Percentiles rank a stretch among this genome's conserved stretches.
These are phyloP conservation scores for Verticillium nonalfalfae DNA, from an alignment of 2,329 filamentous ascomycete species.

Conservation along the genomic window DNA sequence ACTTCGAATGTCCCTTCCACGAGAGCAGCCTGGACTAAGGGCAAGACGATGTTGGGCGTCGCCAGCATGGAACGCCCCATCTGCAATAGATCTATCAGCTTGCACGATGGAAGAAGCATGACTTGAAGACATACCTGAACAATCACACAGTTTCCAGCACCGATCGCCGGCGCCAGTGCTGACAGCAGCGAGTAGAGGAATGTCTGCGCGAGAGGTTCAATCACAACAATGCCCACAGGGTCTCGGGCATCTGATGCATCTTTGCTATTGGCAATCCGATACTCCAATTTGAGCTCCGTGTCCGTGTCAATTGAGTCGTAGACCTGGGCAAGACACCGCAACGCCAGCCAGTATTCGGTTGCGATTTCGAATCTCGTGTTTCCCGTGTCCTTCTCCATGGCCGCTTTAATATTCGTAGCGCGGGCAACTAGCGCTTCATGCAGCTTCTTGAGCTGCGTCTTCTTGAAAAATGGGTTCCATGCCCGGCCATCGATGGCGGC, in stretches of 20 bases:
- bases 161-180: conserved; percentile 17
- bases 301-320: conserved; percentile 29
- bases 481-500: conserved; percentile 36
- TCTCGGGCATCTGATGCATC: conserved; percentile 6
- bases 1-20: conserved; percentile 42
- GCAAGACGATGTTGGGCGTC: conserved; percentile 26
- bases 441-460: conserved; percentile 35
- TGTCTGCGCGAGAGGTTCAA: conserved; percentile 16
- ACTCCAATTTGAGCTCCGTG: conserved; percentile 14
- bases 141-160: conserved; percentile 20
- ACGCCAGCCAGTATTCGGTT: conserved; percentile 31
- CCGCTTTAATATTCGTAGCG: conserved; percentile 25
- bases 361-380: conserved; percentile 16
- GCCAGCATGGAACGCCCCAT: conserved; percentile 30
- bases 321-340: conserved; percentile 29
- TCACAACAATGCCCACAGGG: conserved; percentile 15
- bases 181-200: conserved; percentile 18
- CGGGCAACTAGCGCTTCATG: conserved; percentile 29
- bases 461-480: conserved; percentile 36
- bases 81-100: conserved; percentile 13
- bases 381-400: conserved; percentile 31
- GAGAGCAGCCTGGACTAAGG: conserved; percentile 29
- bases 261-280: conserved; percentile 11
- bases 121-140: conserved; percentile 13
- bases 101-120: conserved; percentile 2